Percentiles rank a stretch among this genome's conserved stretches.
phyloP scores from a whole-genome alignment of 73 alveolate species.

The Paramecium biaurelia region DNA sequence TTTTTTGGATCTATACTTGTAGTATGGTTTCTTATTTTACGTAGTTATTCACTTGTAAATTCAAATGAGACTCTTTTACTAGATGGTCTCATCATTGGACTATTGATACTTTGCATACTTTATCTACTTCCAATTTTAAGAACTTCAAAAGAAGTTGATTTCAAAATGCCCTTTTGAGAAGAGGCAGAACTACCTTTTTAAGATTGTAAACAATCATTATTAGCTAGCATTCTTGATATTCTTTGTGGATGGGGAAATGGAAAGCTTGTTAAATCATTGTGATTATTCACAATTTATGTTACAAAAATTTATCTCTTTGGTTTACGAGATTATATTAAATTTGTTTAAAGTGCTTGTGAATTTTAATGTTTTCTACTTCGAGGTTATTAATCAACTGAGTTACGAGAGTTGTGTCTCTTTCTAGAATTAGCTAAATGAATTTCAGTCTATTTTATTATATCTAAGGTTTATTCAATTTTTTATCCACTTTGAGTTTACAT shows the following conservation, averaged over 20 bases:
- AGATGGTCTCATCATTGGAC: neutral
- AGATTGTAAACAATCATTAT: neutral
- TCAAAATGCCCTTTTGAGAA: neutral
- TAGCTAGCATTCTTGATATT: neutral
- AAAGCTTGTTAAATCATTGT: neutral
- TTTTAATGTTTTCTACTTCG: neutral
- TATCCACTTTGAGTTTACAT: neutral
- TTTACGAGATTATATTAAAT: neutral
- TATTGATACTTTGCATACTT: neutral
- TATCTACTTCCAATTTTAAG: neutral
- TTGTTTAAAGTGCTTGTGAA: neutral
- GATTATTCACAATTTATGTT: neutral
- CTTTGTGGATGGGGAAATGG: neutral
- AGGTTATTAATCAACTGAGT: neutral
- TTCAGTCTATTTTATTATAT: neutral
- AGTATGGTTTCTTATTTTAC: neutral
- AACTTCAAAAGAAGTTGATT: neutral
- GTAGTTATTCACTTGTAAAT: neutral
- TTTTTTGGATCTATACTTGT: neutral
- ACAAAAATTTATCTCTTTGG: constrained; percentile 36
- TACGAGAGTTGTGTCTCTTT: neutral
- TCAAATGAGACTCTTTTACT: neutral
- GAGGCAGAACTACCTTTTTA: neutral
- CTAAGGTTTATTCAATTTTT: neutral
- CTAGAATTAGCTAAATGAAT: neutral